Conservation (phyloP, 2,329 filamentous ascomycete species). For the Decorospora gaudefroyi region DNA sequence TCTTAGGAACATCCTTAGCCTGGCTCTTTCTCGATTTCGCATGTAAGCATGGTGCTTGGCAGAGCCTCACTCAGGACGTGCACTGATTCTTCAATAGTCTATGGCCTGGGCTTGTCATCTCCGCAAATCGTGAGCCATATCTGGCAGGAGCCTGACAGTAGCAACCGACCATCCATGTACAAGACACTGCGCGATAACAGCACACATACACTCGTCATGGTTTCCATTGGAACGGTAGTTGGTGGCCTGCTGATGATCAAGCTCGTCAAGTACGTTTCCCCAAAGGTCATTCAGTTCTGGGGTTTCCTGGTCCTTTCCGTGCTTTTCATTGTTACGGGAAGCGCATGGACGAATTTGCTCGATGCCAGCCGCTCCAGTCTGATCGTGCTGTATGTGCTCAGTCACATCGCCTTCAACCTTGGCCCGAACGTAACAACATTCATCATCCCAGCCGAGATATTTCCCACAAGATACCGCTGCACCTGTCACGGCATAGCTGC, state of each 20-base stretch:
- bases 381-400: slow-evolving; percentile 41
- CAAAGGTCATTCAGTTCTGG: slow-evolving; percentile 43
- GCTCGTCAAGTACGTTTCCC: slow-evolving; percentile 41
- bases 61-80: neutral
- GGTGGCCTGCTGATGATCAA: slow-evolving; percentile 43
- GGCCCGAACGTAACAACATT: slow-evolving; percentile 47
- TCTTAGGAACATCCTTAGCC: slow-evolving; percentile 44
- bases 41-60: slow-evolving; percentile 17
- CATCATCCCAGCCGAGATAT: slow-evolving; percentile 60
- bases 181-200: slow-evolving; percentile 35
- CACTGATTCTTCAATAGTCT: slow-evolving; percentile 23
- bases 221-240: slow-evolving; percentile 40
- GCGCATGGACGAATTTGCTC: slow-evolving; percentile 37
- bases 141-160: slow-evolving; percentile 28
- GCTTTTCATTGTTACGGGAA: slow-evolving; percentile 42
- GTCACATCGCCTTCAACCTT: slow-evolving; percentile 45
- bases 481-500: slow-evolving; percentile 60
- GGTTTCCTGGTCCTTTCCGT: slow-evolving; percentile 40
- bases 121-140: slow-evolving; percentile 45
- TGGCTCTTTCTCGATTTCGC: slow-evolving; percentile 47
- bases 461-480: slow-evolving; percentile 60
- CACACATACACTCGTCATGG: slow-evolving; percentile 42
- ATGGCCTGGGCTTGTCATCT: slow-evolving; percentile 44
- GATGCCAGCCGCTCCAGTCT: slow-evolving; percentile 31
- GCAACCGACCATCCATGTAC: slow-evolving; percentile 26